phyloP scores from a whole-genome alignment of 257 asterid species.

The Capsicum rhomboideum region DNA sequence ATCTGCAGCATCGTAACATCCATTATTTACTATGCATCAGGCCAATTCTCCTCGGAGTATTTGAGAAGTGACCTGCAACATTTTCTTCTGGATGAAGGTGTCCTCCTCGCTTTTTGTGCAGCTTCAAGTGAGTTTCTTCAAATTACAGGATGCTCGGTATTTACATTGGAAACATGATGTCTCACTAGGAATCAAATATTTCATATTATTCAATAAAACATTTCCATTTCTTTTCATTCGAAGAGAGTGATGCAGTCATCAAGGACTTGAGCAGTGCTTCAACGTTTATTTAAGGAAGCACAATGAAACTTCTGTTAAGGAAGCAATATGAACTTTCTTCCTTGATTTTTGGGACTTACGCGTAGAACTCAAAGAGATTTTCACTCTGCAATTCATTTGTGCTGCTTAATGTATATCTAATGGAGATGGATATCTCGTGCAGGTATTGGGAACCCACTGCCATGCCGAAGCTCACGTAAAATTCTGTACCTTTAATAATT shows the following conservation, averaged over 20 bases:
- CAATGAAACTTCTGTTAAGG: too few relatives aligned
- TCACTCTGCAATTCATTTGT: too few relatives aligned
- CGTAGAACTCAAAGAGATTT: too few relatives aligned
- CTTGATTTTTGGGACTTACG: too few relatives aligned
- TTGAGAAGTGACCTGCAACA: constrained; percentile 55
- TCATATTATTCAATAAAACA: background rate
- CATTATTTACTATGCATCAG: constrained; percentile 23
- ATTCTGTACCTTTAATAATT: constrained; percentile 4
- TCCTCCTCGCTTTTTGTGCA: constrained; percentile 50
- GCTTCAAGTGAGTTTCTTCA: constrained; percentile 50
- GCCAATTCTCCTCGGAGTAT: constrained; percentile 41
- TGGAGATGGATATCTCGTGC: constrained; percentile 12
- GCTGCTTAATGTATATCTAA: background rate
- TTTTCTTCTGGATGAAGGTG: constrained; percentile 61
- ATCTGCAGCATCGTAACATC: background rate
- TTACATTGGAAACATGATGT: background rate
- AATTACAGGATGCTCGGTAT: background rate
- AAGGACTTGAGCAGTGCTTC: background rate
- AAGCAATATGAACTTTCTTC: too few relatives aligned
- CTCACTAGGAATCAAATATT: background rate
- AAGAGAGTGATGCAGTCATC: background rate
- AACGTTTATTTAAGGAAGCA: too few relatives aligned
- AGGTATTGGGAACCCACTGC: constrained; percentile 60
- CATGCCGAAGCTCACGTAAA: constrained; percentile 67
- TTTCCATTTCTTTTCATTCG: background rate